Base-by-base conservation (phyloP, 495 filamentous ascomycete genomes). In the Articulospora tetracladia region DNA sequence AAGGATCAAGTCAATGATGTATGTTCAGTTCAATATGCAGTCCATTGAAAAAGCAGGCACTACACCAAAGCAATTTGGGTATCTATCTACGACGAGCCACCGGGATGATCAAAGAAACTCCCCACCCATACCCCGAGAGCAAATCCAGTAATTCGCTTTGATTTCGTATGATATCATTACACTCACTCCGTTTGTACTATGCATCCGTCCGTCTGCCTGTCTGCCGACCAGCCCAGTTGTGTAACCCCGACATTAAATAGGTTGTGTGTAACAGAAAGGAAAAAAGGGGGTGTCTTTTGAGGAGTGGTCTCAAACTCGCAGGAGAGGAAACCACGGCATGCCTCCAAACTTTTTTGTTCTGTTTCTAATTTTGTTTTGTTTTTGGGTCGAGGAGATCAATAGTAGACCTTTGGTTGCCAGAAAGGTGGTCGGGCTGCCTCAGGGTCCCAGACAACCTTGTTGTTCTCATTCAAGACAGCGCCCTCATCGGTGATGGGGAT, bases 401-500 rank as follows among this genome's bases (percentile, higher is more conserved):
- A 83, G 62, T 74, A 69, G 58, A 81, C 66, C 78, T 90, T 90
- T 74, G 89, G 85, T 71, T 89, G 76, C 78, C 84, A 96, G 56
- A 94, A 83, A 10, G 93, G 93, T 51, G 92, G 89, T 62, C 85
- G 73, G 59, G 83, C 85, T 55, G 81, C 79, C 66, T 91, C 85
- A 36, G 78, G 72, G 64, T 91, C 85, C 92, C 92, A 95, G 34
- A 81, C 72, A 61, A 97, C 72, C 62, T 85, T 87, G 57, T 87
- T 87, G 70, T 95, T 89, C 69, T 90, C 90, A 68, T 91, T 86
- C 50, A 97, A 74, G 62, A 78, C 84, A 34, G 91, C 89, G 23
- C 88, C 90, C 68, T 95, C 88, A 72, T 97, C 91, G 0, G 88
- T 92, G 63, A 91, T 92, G 3, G 83, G 80, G 50, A 96, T 88